These are phyloP conservation scores for Fusarium proliferatum DNA, from an alignment of 2,329 filamentous ascomycete species.

Conservation along the genomic window DNA sequence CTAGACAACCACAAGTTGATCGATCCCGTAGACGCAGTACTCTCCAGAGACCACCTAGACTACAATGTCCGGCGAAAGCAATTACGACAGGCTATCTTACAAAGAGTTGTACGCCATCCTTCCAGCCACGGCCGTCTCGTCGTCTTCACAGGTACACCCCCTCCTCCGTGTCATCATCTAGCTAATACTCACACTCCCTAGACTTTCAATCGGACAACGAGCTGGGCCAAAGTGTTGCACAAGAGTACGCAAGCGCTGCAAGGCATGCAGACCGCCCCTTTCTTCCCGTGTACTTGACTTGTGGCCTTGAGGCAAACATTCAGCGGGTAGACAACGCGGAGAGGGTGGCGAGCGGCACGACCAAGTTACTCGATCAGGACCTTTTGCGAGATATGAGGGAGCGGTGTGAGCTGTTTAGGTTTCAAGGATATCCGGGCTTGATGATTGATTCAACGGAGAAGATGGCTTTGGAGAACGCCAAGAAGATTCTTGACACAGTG, in stretches of 20 bases:
- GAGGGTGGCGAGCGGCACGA: background rate
- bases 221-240: background rate
- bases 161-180: background rate
- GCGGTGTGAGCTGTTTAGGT: background rate
- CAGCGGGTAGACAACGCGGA: background rate
- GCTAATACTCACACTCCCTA: background rate
- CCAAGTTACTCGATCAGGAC: background rate
- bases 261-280: background rate
- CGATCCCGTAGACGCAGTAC: background rate
- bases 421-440: background rate
- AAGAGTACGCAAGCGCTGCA: background rate
- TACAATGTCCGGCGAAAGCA: background rate
- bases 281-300: background rate
- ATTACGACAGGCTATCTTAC: background rate
- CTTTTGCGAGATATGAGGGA: background rate
- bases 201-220: background rate
- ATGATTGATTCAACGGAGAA: background rate
- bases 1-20: background rate
- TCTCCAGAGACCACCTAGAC: background rate
- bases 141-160: background rate
- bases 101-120: background rate
- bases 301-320: background rate
- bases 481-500: background rate
- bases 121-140: background rate
- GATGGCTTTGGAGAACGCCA: background rate